Conservation (phyloP, 768 basidiomycete species). For the Termitomyces sp. region DNA sequence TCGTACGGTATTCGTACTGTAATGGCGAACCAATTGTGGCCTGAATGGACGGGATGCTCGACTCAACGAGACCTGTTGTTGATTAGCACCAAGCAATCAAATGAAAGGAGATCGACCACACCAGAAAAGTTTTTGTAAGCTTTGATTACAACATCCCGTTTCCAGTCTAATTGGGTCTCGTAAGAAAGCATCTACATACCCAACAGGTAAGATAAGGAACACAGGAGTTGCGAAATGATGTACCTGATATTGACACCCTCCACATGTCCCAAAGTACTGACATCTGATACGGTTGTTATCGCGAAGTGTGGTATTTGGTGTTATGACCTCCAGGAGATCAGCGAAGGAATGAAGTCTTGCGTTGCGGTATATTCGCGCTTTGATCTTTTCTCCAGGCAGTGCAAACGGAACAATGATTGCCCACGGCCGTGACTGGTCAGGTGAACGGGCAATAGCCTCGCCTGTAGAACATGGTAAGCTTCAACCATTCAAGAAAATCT, state of each 20-base stretch:
- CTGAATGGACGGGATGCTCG: slow-evolving; percentile 57
- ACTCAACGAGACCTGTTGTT: slow-evolving; percentile 43
- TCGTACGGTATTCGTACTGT: slow-evolving; percentile 91
- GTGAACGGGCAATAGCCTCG: slow-evolving; percentile 56
- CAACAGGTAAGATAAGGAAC: background rate
- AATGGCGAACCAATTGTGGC: slow-evolving; percentile 83
- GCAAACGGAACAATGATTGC: slow-evolving; percentile 79
- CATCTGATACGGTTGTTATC: slow-evolving; percentile 66
- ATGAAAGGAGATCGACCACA: slow-evolving; percentile 12
- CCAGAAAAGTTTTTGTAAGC: slow-evolving; percentile 78
- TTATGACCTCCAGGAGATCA: slow-evolving; percentile 62
- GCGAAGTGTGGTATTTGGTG: slow-evolving; percentile 57
- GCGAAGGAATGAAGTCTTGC: slow-evolving; percentile 69
- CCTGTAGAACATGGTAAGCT: slow-evolving; percentile 32
- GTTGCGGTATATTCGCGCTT: slow-evolving; percentile 66
- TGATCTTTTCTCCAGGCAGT: slow-evolving; percentile 77
- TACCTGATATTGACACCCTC: slow-evolving; percentile 93
- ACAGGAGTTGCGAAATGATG: slow-evolving; percentile 4
- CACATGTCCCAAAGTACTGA: slow-evolving; percentile 85
- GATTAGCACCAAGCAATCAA: background rate
- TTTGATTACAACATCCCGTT: slow-evolving; percentile 78
- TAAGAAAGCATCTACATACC: slow-evolving; percentile 74
- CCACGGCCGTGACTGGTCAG: slow-evolving; percentile 54
- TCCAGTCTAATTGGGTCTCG: slow-evolving; percentile 77
- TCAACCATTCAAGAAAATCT: background rate